These are phyloP conservation scores for Amoebophrya sp. DNA, from an alignment of 169 alveolate genomes.

Conservation along the genomic window DNA sequence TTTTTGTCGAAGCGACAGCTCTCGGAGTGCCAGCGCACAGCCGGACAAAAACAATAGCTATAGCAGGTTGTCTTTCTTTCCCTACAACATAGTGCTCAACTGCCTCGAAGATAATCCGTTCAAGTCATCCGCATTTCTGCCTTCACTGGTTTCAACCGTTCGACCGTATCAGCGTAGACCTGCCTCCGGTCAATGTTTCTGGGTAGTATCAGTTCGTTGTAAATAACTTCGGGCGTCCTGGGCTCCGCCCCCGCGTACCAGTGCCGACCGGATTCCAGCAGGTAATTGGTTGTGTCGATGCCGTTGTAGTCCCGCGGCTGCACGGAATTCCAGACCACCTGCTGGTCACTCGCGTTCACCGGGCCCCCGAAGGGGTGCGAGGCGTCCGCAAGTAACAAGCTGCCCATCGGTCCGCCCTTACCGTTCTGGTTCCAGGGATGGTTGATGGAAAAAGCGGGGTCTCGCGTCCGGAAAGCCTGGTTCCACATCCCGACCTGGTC, in stretches of 20 bases:
- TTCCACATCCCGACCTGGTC: conserved; percentile 2
- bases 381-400: background rate
- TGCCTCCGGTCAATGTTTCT: no score
- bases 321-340: background rate
- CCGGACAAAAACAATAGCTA: no score
- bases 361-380: background rate
- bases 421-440: background rate
- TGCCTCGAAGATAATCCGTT: no score
- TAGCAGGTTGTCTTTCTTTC: no score
- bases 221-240: background rate
- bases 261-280: background rate
- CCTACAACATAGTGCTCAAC: no score
- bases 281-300: background rate
- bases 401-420: background rate
- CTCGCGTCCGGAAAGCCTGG: background rate
- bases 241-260: background rate
- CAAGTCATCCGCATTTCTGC: no score
- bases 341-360: background rate
- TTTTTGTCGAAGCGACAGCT: no score
- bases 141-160: no score
- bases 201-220: no score
- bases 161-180: no score
- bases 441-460: background rate
- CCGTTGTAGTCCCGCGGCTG: background rate
- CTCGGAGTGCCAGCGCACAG: no score